Evolutionary conservation across 1,284 basidiomycete genomes (phyloP).

Genomic region (Testicularia cyperi): DNA sequence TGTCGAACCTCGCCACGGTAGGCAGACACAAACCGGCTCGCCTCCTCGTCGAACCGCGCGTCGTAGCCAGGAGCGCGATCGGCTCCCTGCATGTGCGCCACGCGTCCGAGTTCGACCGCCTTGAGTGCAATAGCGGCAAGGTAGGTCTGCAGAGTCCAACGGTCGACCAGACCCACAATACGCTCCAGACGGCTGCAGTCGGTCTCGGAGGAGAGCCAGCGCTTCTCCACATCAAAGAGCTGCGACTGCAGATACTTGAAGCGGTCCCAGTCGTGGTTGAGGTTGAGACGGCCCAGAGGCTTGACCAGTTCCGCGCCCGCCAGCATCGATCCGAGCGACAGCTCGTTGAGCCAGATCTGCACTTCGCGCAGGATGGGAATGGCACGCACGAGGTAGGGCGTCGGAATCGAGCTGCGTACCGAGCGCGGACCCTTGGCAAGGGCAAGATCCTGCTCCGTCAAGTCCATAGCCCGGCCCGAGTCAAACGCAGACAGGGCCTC

Average conservation of each 20-base stretch:
- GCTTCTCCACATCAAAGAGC: conserved; percentile 28
- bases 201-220: conserved; percentile 23
- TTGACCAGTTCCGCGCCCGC: conserved; percentile 6
- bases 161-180: conserved; percentile 27
- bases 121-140: conserved; percentile 22
- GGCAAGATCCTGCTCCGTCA: conserved; percentile 22
- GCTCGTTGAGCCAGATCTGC: conserved; percentile 23
- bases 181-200: conserved; percentile 32
- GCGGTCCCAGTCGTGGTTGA: conserved; percentile 34
- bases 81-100: conserved; percentile 4
- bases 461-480: conserved; percentile 21
- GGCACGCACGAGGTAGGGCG: conserved; percentile 11
- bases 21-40: conserved; percentile 19
- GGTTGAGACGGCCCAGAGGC: conserved; percentile 6
- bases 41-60: conserved; percentile 19
- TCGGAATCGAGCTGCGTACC: conserved; percentile 17
- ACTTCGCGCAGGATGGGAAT: conserved; percentile 18
- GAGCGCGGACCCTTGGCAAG: conserved; percentile 18
- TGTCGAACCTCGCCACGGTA: conserved; percentile 24
- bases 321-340: conserved; percentile 17
- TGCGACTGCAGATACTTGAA: conserved; percentile 34
- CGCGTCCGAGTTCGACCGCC: conserved; percentile 8
- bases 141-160: conserved; percentile 26
- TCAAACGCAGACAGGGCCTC: conserved; percentile 28
- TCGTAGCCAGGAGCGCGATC: conserved; percentile 11